phyloP scores from a whole-genome alignment of 805 yeast genomes.

The Cyberlindnera americana region DNA sequence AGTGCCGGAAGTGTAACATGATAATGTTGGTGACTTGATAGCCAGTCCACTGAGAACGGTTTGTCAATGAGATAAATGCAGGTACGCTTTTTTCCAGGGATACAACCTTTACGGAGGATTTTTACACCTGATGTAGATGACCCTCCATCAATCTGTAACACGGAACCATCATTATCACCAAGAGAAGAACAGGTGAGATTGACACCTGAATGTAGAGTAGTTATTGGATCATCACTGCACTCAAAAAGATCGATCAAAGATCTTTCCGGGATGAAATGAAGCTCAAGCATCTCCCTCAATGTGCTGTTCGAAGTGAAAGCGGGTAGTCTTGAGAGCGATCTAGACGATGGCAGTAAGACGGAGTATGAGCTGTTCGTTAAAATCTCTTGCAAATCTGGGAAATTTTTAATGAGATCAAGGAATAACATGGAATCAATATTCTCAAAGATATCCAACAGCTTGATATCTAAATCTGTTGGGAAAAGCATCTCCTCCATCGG shows the following conservation, averaged over 20 bases:
- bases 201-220: conserved; percentile 42
- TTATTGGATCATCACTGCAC: conserved; percentile 45
- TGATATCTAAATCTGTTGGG: conserved; percentile 53
- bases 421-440: conserved; percentile 49
- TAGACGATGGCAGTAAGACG: conserved; percentile 66
- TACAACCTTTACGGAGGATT: conserved; percentile 59
- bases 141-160: conserved; percentile 42
- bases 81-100: conserved; percentile 34
- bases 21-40: conserved; percentile 43
- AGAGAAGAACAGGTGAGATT: conserved; percentile 42
- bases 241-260: conserved; percentile 43
- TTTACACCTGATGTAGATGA: conserved; percentile 52
- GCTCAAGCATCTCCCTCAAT: conserved; percentile 51
- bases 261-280: conserved; percentile 67
- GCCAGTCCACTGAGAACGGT: conserved; percentile 66
- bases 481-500: conserved; percentile 53
- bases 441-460: conserved; percentile 51
- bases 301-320: conserved; percentile 37
- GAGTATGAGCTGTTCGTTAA: conserved; percentile 45
- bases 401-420: conserved; percentile 41
- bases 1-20: conserved; percentile 63
- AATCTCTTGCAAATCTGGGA: conserved; percentile 40
- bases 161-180: conserved; percentile 32
- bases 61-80: conserved; percentile 66
- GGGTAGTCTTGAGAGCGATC: conserved; percentile 52